Percentiles rank a stretch among this genome's conserved stretches.
These are phyloP conservation scores for Penicillium chermesinum DNA, from an alignment of 495 filamentous ascomycete species.

Conservation along the genomic window DNA sequence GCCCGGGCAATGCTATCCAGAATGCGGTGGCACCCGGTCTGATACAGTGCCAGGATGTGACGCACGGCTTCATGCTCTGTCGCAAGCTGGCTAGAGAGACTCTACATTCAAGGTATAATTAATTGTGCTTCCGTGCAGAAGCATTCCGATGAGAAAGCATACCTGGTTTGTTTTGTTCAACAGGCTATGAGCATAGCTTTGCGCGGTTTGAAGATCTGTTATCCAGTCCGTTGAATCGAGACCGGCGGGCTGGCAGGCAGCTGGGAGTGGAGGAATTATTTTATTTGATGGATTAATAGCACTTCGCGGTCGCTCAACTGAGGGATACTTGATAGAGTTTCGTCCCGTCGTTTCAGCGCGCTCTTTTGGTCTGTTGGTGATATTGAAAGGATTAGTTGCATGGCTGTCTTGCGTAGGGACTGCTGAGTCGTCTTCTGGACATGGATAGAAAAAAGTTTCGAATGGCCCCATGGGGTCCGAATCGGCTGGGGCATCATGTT, in stretches of 20 bases:
- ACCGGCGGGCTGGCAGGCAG: slow-evolving; percentile 1
- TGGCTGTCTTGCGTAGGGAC: too few species aligned
- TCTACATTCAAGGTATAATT: too few species aligned
- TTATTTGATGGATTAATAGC: too few species aligned
- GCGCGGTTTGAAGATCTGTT: slow-evolving; percentile 19
- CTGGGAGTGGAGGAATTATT: not conserved
- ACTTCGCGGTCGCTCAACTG: not conserved
- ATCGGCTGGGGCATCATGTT: too few species aligned
- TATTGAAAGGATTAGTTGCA: too few species aligned
- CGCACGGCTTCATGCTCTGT: slow-evolving; percentile 28
- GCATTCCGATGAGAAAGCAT: slow-evolving; percentile 6
- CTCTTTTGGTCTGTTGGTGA: not conserved
- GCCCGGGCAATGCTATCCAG: slow-evolving; percentile 30
- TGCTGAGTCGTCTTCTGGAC: too few species aligned
- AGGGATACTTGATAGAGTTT: not conserved
- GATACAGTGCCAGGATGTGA: slow-evolving; percentile 28
- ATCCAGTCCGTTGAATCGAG: slow-evolving; percentile 21
- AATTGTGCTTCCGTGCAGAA: not conserved
- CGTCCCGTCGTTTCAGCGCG: not conserved
- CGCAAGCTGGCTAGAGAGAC: slow-evolving; percentile 25
- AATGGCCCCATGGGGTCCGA: too few species aligned
- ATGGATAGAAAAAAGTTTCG: too few species aligned
- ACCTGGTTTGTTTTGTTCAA: slow-evolving; percentile 25
- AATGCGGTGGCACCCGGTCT: slow-evolving; percentile 27
- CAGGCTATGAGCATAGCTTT: slow-evolving; percentile 17